Conservation (phyloP, 345 rosid genomes). For the Eucalyptus regnans region DNA sequence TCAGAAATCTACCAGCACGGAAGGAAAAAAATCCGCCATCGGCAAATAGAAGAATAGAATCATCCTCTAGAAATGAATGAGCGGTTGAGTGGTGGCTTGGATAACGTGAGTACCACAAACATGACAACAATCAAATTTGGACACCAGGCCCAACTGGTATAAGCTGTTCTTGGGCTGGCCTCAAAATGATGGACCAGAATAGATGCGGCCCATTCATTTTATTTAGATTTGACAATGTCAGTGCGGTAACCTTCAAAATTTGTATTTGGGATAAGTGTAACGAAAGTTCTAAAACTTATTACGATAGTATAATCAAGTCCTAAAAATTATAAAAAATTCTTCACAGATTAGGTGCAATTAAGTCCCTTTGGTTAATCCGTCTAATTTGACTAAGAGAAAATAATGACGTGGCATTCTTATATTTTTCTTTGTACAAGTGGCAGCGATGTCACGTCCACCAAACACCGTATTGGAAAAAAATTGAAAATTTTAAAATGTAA, state of each 20-base stretch:
- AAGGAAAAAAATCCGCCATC: neutral
- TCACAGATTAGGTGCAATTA: neutral
- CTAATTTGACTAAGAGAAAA: neutral
- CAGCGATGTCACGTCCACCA: rapidly evolving
- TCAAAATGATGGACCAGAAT: neutral
- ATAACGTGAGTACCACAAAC: neutral
- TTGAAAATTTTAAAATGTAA: neutral
- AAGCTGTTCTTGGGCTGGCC: neutral
- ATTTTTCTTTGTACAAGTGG: neutral
- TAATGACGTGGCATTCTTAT: neutral
- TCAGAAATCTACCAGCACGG: neutral
- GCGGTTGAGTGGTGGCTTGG: neutral
- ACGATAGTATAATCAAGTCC: rapidly evolving
- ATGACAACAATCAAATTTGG: neutral
- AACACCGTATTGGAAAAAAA: neutral
- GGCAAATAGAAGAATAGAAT: neutral
- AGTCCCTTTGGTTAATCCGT: neutral
- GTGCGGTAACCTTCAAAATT: neutral
- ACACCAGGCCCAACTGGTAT: neutral
- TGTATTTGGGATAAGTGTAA: rapidly evolving
- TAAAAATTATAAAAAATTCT: neutral
- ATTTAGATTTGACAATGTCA: neutral
- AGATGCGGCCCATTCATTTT: neutral
- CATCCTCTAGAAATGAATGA: neutral
- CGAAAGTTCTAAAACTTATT: neutral